phyloP scores from a whole-genome alignment of 352 stramenopile genomes.

The Phytopythium helicoides region DNA sequence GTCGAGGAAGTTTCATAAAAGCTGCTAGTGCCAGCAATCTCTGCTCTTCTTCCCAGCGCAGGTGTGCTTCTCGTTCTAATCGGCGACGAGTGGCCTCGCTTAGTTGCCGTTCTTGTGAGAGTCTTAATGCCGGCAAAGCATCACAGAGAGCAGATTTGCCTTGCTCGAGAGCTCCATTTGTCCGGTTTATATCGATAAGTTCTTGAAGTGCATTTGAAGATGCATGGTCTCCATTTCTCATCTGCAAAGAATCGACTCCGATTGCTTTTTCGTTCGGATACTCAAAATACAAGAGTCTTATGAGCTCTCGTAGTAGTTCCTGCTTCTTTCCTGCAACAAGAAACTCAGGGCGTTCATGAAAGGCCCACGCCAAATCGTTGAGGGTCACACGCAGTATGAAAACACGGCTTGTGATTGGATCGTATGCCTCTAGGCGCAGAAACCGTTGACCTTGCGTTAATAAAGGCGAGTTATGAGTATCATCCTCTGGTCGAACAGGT shows the following conservation, averaged over 20 bases:
- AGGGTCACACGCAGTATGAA: conserved; percentile 41
- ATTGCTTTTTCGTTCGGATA: conserved; percentile 23
- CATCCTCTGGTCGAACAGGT: too few species aligned
- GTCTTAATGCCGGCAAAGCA: conserved; percentile 20
- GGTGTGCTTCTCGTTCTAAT: conserved; percentile 46
- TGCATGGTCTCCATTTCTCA: background rate
- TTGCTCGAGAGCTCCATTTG: background rate
- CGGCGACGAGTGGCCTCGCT: conserved; percentile 42
- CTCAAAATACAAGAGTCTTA: conserved; percentile 61
- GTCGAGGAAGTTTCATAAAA: conserved; percentile 41
- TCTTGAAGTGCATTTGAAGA: background rate
- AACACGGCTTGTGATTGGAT: conserved; percentile 25
- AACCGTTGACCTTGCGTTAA: conserved; percentile 17
- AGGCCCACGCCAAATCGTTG: conserved; percentile 55
- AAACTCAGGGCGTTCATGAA: conserved; percentile 34
- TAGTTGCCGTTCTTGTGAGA: conserved; percentile 41
- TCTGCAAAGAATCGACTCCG: background rate
- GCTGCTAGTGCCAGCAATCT: conserved; percentile 39
- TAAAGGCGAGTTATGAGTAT: too few species aligned
- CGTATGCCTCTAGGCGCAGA: conserved; percentile 55
- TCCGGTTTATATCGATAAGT: background rate
- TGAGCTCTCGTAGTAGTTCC: conserved; percentile 43
- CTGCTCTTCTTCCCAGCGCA: conserved; percentile 47
- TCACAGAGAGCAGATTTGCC: background rate
- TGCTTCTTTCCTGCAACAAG: conserved; percentile 55